Conservation (phyloP, 495 filamentous ascomycete species). For the Hyaloscypha variabilis region DNA sequence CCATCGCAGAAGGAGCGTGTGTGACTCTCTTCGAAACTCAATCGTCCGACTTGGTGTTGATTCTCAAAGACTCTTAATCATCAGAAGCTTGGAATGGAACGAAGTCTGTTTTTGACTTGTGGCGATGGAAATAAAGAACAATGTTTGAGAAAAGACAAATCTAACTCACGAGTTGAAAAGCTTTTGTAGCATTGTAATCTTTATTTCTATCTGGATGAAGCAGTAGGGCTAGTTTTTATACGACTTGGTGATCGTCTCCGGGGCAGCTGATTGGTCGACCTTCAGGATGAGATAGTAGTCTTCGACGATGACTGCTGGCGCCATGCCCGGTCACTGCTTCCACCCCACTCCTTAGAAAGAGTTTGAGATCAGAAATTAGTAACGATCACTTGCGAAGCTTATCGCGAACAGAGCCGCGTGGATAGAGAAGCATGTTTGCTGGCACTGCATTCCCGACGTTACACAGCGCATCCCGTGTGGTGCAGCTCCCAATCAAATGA, state of each 20-base stretch:
- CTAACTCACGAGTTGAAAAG: conserved; percentile 34
- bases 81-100: too few species aligned
- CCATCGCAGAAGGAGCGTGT: too few species aligned
- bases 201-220: conserved; percentile 39
- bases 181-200: conserved; percentile 34
- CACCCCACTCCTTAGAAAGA: background rate
- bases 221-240: conserved; percentile 36
- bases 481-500: background rate
- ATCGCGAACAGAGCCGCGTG: conserved; percentile 4
- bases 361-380: too few species aligned
- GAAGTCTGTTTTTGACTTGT: too few species aligned
- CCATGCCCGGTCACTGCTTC: conserved; percentile 31
- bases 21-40: too few species aligned
- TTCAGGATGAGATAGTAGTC: conserved; percentile 40
- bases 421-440: conserved; percentile 15
- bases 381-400: too few species aligned
- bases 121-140: too few species aligned
- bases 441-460: conserved; percentile 14
- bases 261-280: conserved; percentile 33
- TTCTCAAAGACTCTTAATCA: too few species aligned
- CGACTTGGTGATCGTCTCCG: conserved; percentile 32
- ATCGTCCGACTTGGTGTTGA: too few species aligned
- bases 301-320: conserved; percentile 30
- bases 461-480: conserved; percentile 23
- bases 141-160: background rate